Evolutionary conservation across 768 basidiomycete species (phyloP).

Genomic region (Clathrus columnatus): DNA sequence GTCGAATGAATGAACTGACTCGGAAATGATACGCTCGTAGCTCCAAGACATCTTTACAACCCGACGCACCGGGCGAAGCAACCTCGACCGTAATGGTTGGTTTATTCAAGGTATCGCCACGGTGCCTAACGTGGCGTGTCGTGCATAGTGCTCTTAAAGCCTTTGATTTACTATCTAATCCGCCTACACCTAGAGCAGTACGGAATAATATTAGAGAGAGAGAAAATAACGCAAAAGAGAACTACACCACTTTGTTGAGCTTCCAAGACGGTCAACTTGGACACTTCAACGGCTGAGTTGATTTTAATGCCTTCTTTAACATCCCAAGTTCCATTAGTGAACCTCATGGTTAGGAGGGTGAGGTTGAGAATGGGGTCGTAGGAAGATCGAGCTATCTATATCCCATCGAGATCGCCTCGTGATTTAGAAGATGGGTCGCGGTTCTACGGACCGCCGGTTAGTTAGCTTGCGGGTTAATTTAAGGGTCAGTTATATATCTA

Average conservation of each 20-base stretch:
- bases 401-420: not conserved
- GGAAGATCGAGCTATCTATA: not conserved
- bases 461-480: not conserved
- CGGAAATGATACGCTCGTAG: conserved; percentile 30
- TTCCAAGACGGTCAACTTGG: not conserved
- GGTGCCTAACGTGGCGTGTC: conserved; percentile 36
- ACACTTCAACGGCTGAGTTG: conserved; percentile 2
- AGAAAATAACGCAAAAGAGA: too few relatives aligned
- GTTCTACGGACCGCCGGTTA: not conserved
- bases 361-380: not conserved
- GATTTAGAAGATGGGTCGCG: not conserved
- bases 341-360: not conserved
- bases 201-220: not conserved
- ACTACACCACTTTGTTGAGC: not conserved
- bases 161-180: not conserved
- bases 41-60: not conserved
- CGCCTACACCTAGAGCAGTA: not conserved
- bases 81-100: conserved; percentile 14
- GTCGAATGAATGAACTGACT: too few relatives aligned
- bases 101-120: conserved; percentile 53
- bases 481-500: not conserved
- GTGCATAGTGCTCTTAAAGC: conserved; percentile 3
- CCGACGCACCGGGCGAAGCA: conserved; percentile 22
- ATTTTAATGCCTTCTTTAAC: conserved; percentile 8
- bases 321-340: conserved; percentile 9